Conservation (phyloP, 176 grass and related monocot genomes). For the Bothriochloa decipiens region DNA sequence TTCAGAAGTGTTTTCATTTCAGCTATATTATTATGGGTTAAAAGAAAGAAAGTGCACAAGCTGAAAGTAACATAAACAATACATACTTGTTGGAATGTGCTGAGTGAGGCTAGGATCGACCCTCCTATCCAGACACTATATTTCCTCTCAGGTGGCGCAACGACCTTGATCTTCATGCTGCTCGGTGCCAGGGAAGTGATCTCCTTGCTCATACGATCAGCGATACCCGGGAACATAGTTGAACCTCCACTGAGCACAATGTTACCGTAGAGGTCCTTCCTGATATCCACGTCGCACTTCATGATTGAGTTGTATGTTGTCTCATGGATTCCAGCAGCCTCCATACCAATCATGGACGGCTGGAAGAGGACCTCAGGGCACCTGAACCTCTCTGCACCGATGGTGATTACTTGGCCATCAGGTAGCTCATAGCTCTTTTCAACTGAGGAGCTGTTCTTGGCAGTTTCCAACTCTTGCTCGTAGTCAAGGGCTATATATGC, state of each 20-base stretch:
- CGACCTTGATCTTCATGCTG: constrained; percentile 84
- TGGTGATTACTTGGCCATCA: constrained; percentile 79
- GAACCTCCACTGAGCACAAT: constrained; percentile 89
- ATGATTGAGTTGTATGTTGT: constrained; percentile 93
- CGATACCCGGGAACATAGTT: constrained; percentile 80
- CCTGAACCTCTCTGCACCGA: constrained; percentile 73
- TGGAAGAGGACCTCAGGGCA: constrained; percentile 95
- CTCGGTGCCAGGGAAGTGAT: constrained; percentile 63
- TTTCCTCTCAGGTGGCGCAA: constrained; percentile 66
- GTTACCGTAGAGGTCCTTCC: constrained; percentile 73
- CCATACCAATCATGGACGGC: constrained; percentile 81
- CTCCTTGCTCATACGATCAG: constrained; percentile 93
- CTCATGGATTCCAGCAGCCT: constrained; percentile 75
- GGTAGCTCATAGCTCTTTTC: constrained; percentile 85
- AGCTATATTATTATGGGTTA: not conserved
- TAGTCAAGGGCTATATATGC: constrained; percentile 72
- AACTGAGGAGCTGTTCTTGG: constrained; percentile 71
- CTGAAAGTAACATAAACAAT: not conserved
- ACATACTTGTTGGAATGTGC: constrained; percentile 75
- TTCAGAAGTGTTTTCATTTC: constrained; percentile 14
- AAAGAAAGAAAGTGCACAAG: not conserved
- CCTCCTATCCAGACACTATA: constrained; percentile 87
- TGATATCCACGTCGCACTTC: constrained; percentile 92
- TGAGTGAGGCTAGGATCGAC: constrained; percentile 74
- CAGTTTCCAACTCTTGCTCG: constrained; percentile 73